phyloP scores from a whole-genome alignment of 2,329 filamentous ascomycete species.

The Pyricularia grisea region DNA sequence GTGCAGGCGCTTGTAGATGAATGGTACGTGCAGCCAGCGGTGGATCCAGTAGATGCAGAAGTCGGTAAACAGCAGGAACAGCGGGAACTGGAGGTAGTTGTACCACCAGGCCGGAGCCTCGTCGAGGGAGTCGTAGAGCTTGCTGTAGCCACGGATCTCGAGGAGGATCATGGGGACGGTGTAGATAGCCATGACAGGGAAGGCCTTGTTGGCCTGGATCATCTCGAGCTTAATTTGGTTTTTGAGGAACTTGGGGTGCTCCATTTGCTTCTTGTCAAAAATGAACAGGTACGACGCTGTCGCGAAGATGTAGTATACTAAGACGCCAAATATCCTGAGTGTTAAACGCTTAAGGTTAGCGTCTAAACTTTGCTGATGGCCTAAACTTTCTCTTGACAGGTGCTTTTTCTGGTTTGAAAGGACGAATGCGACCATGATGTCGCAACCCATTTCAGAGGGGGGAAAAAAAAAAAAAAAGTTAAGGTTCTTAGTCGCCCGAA shows the following conservation, averaged over 20 bases:
- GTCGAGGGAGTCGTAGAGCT: slow-evolving; percentile 72
- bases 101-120: slow-evolving; percentile 73
- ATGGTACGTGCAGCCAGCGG: slow-evolving; percentile 71
- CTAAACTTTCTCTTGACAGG: neutral
- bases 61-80: slow-evolving; percentile 85
- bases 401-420: neutral
- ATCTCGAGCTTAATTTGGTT: slow-evolving; percentile 88
- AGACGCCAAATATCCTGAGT: slow-evolving; percentile 69
- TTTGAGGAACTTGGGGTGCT: slow-evolving; percentile 91
- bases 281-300: slow-evolving; percentile 77
- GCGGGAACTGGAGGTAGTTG: slow-evolving; percentile 73
- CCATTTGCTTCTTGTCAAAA: slow-evolving; percentile 82
- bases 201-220: slow-evolving; percentile 61
- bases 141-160: slow-evolving; percentile 77
- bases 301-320: slow-evolving; percentile 80
- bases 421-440: neutral
- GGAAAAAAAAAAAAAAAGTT: neutral
- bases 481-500: neutral
- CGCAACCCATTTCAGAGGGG: neutral
- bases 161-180: slow-evolving; percentile 73
- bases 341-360: neutral
- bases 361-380: neutral
- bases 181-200: slow-evolving; percentile 75
- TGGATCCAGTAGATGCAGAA: slow-evolving; percentile 89
- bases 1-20: slow-evolving; percentile 79